Evolutionary conservation across 208 protist genomes (phyloP).

Genomic region (Trypanosoma rangeli): DNA sequence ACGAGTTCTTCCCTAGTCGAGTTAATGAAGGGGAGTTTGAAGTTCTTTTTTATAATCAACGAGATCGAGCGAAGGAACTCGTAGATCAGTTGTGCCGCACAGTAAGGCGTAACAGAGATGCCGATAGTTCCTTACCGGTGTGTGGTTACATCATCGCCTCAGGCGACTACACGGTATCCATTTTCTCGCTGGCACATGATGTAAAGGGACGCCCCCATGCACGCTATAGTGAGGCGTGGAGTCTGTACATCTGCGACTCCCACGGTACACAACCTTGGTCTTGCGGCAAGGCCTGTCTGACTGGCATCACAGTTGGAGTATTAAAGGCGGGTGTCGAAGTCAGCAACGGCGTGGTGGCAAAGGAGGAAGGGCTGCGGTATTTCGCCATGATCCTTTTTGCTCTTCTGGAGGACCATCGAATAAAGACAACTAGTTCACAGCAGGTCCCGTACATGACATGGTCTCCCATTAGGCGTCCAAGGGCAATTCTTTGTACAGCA

Average conservation of each 20-base stretch:
- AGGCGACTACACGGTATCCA: slow-evolving; percentile 86
- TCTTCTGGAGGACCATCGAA: slow-evolving; percentile 76
- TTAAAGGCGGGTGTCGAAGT: neutral
- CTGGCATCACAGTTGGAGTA: slow-evolving; percentile 55
- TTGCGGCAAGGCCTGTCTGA: slow-evolving; percentile 70
- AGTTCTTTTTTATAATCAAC: slow-evolving; percentile 84
- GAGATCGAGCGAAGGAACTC: slow-evolving; percentile 41
- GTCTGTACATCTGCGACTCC: slow-evolving; percentile 85
- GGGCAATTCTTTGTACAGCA: slow-evolving; percentile 44
- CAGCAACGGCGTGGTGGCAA: slow-evolving; percentile 4
- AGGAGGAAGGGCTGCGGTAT: slow-evolving; percentile 76
- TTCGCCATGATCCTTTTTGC: slow-evolving; percentile 83
- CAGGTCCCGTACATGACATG: slow-evolving; percentile 88
- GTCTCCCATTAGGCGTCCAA: slow-evolving; percentile 67
- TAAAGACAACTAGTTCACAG: slow-evolving; percentile 18
- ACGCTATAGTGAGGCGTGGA: slow-evolving; percentile 66
- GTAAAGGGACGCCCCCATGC: slow-evolving; percentile 15
- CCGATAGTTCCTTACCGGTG: slow-evolving; percentile 27
- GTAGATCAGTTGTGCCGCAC: slow-evolving; percentile 54
- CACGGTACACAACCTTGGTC: slow-evolving; percentile 89
- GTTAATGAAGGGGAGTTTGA: slow-evolving; percentile 75
- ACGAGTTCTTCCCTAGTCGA: slow-evolving; percentile 69
- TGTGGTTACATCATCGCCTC: slow-evolving; percentile 90
- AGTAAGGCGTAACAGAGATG: slow-evolving; percentile 15
- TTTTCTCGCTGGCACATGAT: slow-evolving; percentile 75